Evolutionary conservation across 768 basidiomycete genomes (phyloP).

Genomic region (Russula ochroleuca): DNA sequence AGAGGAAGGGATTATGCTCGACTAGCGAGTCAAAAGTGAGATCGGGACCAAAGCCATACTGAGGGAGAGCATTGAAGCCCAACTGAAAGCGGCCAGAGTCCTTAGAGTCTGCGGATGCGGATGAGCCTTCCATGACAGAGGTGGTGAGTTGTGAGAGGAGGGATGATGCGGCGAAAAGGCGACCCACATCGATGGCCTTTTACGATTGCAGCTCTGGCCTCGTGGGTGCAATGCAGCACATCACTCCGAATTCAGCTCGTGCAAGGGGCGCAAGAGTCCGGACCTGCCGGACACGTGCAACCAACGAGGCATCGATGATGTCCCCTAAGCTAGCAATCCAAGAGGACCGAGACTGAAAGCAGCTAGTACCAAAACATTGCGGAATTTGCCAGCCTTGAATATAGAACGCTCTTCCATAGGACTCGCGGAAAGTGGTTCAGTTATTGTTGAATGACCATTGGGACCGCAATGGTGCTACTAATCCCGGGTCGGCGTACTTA

Average conservation of each 20-base stretch:
- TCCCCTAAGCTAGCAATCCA: neutral
- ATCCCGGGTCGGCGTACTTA: neutral
- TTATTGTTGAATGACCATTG: neutral
- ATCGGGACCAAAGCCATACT: slow-evolving; percentile 67
- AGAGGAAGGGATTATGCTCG: slow-evolving; percentile 66
- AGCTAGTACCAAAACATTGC: neutral
- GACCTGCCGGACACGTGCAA: slow-evolving; percentile 16
- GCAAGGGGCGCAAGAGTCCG: neutral
- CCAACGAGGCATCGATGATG: slow-evolving; percentile 18
- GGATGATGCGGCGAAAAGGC: slow-evolving; percentile 17
- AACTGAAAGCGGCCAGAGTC: slow-evolving; percentile 28
- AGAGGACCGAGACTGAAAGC: neutral
- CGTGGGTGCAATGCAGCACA: slow-evolving; percentile 25
- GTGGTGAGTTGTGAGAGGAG: slow-evolving; percentile 21
- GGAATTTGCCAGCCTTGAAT: neutral
- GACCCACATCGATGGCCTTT: slow-evolving; percentile 26
- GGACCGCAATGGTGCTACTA: neutral
- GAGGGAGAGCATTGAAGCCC: slow-evolving; percentile 46
- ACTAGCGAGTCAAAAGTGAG: slow-evolving; percentile 58
- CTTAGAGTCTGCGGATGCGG: slow-evolving; percentile 24
- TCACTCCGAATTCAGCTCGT: slow-evolving; percentile 3
- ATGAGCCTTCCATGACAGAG: slow-evolving; percentile 18
- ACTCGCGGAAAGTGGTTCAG: neutral
- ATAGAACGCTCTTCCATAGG: neutral
- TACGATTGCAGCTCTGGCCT: slow-evolving; percentile 24